These are phyloP conservation scores for Lactarius evosmus DNA, from an alignment of 768 basidiomycete genomes.

Conservation along the genomic window DNA sequence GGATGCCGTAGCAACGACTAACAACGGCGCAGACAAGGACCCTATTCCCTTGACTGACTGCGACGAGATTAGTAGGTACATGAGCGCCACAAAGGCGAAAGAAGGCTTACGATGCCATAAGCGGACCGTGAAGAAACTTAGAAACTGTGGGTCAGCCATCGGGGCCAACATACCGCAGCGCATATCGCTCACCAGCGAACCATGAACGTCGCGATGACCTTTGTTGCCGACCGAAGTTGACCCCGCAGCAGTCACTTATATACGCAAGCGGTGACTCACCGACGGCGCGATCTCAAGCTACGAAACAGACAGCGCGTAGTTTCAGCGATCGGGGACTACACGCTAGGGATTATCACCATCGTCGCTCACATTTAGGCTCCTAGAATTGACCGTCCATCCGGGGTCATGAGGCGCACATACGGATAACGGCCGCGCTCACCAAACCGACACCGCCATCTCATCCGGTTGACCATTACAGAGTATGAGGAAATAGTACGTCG, in stretches of 20 bases:
- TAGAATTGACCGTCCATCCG: background rate
- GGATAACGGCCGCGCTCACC: conserved; percentile 4
- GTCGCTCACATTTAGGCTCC: conserved; percentile 14
- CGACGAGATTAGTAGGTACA: background rate
- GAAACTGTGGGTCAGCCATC: background rate
- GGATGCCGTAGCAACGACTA: background rate
- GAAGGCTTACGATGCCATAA: conserved; percentile 16
- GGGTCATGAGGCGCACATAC: too few species aligned
- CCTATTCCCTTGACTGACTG: conserved; percentile 4
- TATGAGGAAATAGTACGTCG: conserved; percentile 12
- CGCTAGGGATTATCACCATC: background rate
- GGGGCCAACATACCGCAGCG: too few species aligned
- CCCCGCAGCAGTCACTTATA: background rate
- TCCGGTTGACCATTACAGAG: background rate
- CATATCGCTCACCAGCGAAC: conserved; percentile 13
- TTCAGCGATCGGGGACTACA: background rate
- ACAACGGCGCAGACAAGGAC: background rate
- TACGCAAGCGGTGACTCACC: background rate
- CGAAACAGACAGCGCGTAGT: background rate
- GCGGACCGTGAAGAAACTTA: conserved; percentile 16
- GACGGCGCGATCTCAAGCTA: conserved; percentile 19
- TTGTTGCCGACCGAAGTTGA: background rate
- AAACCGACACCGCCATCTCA: background rate
- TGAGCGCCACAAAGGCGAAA: too few species aligned
- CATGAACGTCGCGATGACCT: conserved; percentile 15